These are phyloP conservation scores for Phaffomyces opuntiae DNA, from an alignment of 805 yeast genomes.

Conservation along the genomic window DNA sequence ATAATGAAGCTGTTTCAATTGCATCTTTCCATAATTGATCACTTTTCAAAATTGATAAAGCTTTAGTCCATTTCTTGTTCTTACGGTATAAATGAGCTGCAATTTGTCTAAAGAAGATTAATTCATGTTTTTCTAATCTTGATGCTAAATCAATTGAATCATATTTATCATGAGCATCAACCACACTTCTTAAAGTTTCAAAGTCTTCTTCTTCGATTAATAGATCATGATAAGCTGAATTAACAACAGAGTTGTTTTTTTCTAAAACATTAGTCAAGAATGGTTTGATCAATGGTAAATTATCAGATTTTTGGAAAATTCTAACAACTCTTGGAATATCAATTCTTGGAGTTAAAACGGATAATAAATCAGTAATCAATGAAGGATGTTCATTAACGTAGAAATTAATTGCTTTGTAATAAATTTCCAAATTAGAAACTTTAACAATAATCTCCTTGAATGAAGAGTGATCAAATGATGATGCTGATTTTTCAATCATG, in stretches of 20 bases:
- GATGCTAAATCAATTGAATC: constrained; percentile 90
- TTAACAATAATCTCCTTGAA: constrained; percentile 93
- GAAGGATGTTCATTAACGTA: constrained; percentile 91
- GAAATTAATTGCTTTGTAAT: constrained; percentile 94
- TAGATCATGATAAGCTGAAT: constrained; percentile 91
- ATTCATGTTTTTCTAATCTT: constrained; percentile 84
- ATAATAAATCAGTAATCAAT: constrained; percentile 75
- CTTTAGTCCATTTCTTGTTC: constrained; percentile 88
- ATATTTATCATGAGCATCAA: constrained; percentile 85
- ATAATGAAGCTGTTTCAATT: constrained; percentile 82
- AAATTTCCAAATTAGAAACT: constrained; percentile 92
- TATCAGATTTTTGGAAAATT: constrained; percentile 91
- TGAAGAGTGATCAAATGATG: constrained; percentile 86
- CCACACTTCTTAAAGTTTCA: constrained; percentile 78
- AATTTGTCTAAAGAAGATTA: constrained; percentile 91
- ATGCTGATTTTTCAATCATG: constrained; percentile 91
- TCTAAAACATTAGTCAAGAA: constrained; percentile 87
- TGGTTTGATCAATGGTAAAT: constrained; percentile 92
- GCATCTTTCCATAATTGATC: constrained; percentile 96
- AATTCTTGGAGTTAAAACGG: constrained; percentile 79
- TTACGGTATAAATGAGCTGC: constrained; percentile 92
- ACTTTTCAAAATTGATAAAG: constrained; percentile 78
- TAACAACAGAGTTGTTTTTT: constrained; percentile 85
- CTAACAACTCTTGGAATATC: constrained; percentile 93
- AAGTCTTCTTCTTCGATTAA: constrained; percentile 95